A percentile compares a stretch with the other conserved stretches of the same genome.
phyloP scores from a whole-genome alignment of 805 yeast genomes.

The Sungouiella thailandica region DNA sequence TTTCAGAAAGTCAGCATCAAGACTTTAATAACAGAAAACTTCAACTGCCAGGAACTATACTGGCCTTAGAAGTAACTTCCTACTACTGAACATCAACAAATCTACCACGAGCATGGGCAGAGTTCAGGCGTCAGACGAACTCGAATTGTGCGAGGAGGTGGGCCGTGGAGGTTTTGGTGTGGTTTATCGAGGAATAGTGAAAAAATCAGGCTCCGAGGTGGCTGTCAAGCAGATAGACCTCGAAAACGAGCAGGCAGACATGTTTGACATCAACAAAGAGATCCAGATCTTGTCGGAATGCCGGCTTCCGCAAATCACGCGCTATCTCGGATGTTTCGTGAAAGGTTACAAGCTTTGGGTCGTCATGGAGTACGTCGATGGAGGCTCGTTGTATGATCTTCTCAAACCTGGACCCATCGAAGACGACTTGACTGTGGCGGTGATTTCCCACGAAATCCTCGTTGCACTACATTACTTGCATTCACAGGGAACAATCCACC shows the following conservation, averaged over 20 bases:
- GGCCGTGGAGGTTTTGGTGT: conserved; percentile 80
- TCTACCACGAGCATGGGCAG: no score
- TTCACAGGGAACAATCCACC: conserved; percentile 69
- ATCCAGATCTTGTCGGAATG: conserved; percentile 67
- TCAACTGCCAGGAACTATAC: no score
- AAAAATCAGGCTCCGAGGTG: conserved; percentile 38
- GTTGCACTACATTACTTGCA: conserved; percentile 65
- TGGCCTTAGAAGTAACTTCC: no score
- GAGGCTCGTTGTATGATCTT: conserved; percentile 69
- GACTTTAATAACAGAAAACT: no score
- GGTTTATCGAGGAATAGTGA: conserved; percentile 60
- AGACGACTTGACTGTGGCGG: conserved; percentile 47
- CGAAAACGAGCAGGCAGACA: conserved; percentile 59
- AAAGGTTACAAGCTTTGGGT: conserved; percentile 71
- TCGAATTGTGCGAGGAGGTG: conserved; percentile 47
- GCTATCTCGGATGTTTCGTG: conserved; percentile 67
- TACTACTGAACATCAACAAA: no score
- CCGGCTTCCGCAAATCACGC: conserved; percentile 55
- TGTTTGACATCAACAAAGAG: conserved; percentile 69
- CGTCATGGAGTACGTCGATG: conserved; percentile 75
- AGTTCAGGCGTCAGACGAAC: conserved; percentile 31
- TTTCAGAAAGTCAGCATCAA: no score
- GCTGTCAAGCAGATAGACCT: conserved; percentile 67
- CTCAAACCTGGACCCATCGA: conserved; percentile 54
- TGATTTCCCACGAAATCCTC: conserved; percentile 51